Conservation (phyloP, 441 rosid species). For the Arabidopsis lyrata region DNA sequence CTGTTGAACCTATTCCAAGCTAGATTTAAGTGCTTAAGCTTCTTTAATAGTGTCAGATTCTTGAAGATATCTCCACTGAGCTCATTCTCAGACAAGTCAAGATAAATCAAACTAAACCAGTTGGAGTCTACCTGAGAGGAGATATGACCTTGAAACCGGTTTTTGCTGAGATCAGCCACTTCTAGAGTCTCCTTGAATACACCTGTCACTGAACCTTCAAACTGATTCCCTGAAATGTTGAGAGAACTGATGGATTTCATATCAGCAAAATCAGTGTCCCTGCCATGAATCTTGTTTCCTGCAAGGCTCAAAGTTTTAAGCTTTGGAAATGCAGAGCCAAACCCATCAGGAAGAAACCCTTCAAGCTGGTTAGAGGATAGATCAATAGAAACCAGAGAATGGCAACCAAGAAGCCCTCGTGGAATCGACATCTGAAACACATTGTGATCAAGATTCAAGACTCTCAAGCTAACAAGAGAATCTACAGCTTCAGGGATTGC, state of each 20-base stretch:
- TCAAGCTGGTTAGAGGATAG: conserved; percentile 73
- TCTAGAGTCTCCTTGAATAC: conserved; percentile 56
- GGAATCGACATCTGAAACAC: conserved; percentile 71
- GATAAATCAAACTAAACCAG: conserved; percentile 68
- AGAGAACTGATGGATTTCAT: conserved; percentile 66
- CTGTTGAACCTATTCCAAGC: conserved; percentile 75
- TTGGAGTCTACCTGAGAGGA: conserved; percentile 75
- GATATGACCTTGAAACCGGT: conserved; percentile 80
- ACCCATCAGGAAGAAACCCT: conserved; percentile 76
- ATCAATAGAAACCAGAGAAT: conserved; percentile 65
- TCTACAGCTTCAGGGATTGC: conserved; percentile 74
- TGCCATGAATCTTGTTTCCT: conserved; percentile 65
- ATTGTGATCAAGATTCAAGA: conserved; percentile 67
- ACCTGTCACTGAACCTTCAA: conserved; percentile 68
- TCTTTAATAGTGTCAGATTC: conserved; percentile 54
- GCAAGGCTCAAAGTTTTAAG: conserved; percentile 74
- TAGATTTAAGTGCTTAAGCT: conserved; percentile 75
- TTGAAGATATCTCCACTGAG: conserved; percentile 73
- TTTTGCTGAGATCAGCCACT: conserved; percentile 78
- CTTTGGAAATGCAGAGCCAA: conserved; percentile 76
- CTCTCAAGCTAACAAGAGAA: conserved; percentile 64
- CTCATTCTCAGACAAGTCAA: conserved; percentile 90
- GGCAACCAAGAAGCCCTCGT: conserved; percentile 57
- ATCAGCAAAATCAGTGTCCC: conserved; percentile 55
- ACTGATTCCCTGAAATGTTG: conserved; percentile 73